Base-by-base conservation (phyloP, 139 green algal species). In the Chlorella sp. region DNA sequence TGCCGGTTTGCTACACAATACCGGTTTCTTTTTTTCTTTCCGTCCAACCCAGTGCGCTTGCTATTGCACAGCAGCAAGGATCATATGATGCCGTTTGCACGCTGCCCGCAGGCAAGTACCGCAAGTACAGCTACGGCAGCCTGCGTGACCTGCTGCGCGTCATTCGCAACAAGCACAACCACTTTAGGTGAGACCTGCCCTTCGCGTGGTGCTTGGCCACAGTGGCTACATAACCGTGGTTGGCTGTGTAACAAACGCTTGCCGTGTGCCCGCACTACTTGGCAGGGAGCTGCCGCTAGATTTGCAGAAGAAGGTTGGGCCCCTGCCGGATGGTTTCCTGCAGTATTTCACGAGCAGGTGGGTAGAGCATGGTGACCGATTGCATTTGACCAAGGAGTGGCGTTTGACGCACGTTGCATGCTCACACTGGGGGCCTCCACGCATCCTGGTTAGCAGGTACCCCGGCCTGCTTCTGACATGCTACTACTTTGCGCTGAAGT, bases 91-190 rank as follows among this genome's bases (percentile, higher is more conserved):
- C 1, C 15, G 7, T 18, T n/a, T 11, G n/a, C 20, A 6, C 41
- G n/a, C 1, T 26, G 1, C 38, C 17, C 28, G n/a, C 80, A 82
- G 76, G 72, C 62, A 88, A 88, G 60, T 92, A 92, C 83, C 73
- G 91, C 76, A 91, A 87, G 25, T 97, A 97, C 90, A 93, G 93
- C 83, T 94, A 88, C 86, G 84, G 71, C 47, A 92, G 82, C 65
- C 84, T 99, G 87, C 90, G 97, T 13, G 97, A 99, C 88, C 89
- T 99, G 88, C 93, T 99, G 87, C 90, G 97, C n/a, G 95, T 99
- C 34, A 93, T 99, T 72, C 92, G 97, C 87, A 99, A 99, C 95
- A 99, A 99, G 93, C 90, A 93, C 87, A 97, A 95, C 83, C 97
- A 99, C 89, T 99, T 96, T 88, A 44, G 78, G 78, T 51, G 41